Base-by-base conservation (phyloP, 176 grass and related monocot genomes). In the Eragrostis curvula region DNA sequence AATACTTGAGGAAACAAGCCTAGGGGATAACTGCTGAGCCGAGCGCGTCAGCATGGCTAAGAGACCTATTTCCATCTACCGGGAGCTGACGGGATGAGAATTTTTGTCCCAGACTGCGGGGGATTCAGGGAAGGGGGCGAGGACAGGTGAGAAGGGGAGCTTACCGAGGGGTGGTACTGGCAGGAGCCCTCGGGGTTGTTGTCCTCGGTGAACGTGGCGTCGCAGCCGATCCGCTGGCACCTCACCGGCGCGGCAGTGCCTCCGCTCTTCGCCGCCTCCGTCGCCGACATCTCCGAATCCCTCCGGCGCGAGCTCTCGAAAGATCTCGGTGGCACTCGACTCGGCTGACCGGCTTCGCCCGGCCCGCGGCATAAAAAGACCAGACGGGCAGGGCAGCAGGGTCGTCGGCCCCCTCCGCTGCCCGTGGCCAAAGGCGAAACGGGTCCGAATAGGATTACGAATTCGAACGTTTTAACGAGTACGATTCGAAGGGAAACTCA, bases 141-240 rank as follows among this genome's bases (percentile, higher is more conserved):
- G 17, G 17, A 20, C 8, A 50, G 68, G 14, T 43, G 64, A 17
- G 68, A 17, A 9, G 21, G 58, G 6, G 18, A 20, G 71, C 90
- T 87, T 91, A 98, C 96, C 80, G 91, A 91, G 70, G 91, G 70
- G 65, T 98, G 96, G 77, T 95, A 93, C 16, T 84, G 82, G 89
- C 93, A 98, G 78, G 82, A 93, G 58, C 90, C 96, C 14, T 99
- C 96, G 50, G 74, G 46, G 84, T 95, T 98, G 70, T 91, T 67
- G 57, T 89, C 90, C 1, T 93, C 92, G 64, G 90, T 93, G 75
- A 95, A 98, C 68, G 47, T 82, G 75, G 92, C 90, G 48, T 98
- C 88, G 79, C 96, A 99, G 16, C 96, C 93, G 9, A 99, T 96
- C 58, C 96, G 88, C 77, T 98, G 92, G 93, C 96, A 98, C 80